Conservation (phyloP, 805 yeast species). For the Sugiyamaella mastotermitis region DNA sequence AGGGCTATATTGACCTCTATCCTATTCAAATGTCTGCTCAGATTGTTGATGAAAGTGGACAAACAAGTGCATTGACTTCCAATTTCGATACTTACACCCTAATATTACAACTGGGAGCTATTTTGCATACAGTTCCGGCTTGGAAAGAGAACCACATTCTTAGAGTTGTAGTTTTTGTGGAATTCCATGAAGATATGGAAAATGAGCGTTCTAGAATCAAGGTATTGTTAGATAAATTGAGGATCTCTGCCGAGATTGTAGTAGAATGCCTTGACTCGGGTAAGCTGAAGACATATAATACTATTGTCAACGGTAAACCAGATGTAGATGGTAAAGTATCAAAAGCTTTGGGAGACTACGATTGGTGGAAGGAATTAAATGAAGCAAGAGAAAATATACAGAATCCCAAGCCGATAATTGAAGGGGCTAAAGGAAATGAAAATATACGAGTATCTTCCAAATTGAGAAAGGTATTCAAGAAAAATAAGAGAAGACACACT, state of each 20-base stretch:
- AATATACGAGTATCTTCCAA: constrained; percentile 1
- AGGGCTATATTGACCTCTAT: constrained; percentile 69
- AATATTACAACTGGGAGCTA: constrained; percentile 90
- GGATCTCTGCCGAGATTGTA: constrained; percentile 78
- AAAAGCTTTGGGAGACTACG: constrained; percentile 48
- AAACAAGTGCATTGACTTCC: constrained; percentile 53
- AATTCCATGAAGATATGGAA: constrained; percentile 57
- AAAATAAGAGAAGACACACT: constrained; percentile 28
- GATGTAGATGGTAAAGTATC: constrained; percentile 44
- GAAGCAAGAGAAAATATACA: constrained; percentile 41
- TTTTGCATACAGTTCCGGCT: constrained; percentile 83
- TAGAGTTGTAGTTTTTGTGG: constrained; percentile 88
- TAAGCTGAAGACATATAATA: constrained; percentile 56
- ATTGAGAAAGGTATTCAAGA: constrained; percentile 7
- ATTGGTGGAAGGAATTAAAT: constrained; percentile 78
- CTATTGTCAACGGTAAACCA: constrained; percentile 63
- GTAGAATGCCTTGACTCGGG: constrained; percentile 63
- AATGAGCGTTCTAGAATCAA: constrained; percentile 62
- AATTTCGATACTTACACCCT: constrained; percentile 95
- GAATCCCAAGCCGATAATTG: not conserved
- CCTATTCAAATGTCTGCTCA: constrained; percentile 96
- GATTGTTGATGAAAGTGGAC: constrained; percentile 58
- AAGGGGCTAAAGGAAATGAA: too few relatives aligned
- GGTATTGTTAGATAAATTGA: constrained; percentile 61
- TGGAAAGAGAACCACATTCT: constrained; percentile 77